Evolutionary conservation across 176 grass and related monocot species (phyloP).

Genomic region (Sorghum bicolor): DNA sequence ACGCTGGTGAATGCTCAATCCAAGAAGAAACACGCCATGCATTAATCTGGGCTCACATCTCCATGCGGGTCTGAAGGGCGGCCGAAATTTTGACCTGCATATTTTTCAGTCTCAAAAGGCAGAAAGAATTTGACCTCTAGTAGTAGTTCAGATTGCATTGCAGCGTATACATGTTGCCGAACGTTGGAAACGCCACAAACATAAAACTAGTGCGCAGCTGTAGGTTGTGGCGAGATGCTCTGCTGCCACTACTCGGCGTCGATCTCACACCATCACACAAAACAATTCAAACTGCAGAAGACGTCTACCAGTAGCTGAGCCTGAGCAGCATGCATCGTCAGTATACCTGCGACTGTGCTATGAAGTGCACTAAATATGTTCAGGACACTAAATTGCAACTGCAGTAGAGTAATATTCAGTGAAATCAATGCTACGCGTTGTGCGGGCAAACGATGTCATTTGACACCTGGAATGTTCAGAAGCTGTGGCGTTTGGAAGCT

Average conservation of each 20-base stretch:
- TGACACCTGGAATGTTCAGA: not conserved
- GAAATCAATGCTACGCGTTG: not conserved
- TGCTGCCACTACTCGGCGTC: constrained; percentile 22
- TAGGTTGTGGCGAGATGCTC: constrained; percentile 29
- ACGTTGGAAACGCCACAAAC: constrained; percentile 15
- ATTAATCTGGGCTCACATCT: constrained; percentile 37
- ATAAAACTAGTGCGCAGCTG: not conserved
- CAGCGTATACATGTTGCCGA: not conserved
- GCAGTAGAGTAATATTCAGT: not conserved
- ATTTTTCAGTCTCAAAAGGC: constrained; percentile 19
- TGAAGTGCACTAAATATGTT: not conserved
- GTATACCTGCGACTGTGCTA: not conserved
- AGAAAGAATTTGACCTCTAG: constrained; percentile 30
- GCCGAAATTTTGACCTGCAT: constrained; percentile 23
- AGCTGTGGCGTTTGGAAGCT: not conserved
- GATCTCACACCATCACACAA: constrained; percentile 1
- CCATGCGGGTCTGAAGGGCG: constrained; percentile 26
- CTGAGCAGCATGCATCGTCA: not conserved
- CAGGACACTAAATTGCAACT: not conserved
- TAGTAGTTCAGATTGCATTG: not conserved
- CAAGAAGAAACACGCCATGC: not conserved
- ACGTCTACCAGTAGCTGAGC: not conserved
- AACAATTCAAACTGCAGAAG: not conserved
- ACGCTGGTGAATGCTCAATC: not conserved
- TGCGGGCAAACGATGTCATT: not conserved